Percentiles rank a stretch among this genome's conserved stretches.
phyloP scores from a whole-genome alignment of 129 eudicot genomes.

The Tanacetum coccineum region DNA sequence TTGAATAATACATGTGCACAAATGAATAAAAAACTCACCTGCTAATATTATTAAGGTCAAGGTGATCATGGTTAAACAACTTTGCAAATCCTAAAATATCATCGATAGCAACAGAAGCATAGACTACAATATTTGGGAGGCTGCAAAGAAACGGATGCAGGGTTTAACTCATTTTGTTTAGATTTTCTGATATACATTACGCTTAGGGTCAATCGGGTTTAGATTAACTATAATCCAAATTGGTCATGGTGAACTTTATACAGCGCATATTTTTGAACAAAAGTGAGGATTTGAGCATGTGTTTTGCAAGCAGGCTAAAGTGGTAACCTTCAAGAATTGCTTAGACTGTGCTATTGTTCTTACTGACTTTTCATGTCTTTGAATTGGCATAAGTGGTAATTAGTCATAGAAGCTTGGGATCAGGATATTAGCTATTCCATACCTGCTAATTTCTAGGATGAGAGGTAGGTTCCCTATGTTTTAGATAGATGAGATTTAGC shows the following conservation, averaged over 20 bases:
- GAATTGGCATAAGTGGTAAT: background rate
- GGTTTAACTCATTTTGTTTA: no score
- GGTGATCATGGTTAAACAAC: slow-evolving; percentile 91
- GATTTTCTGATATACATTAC: no score
- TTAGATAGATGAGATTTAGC: no score
- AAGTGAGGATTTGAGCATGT: background rate
- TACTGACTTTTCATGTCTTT: background rate
- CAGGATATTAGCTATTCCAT: background rate
- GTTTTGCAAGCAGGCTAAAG: slow-evolving; percentile 1
- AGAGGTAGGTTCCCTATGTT: background rate
- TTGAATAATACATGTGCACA: background rate
- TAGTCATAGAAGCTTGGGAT: background rate
- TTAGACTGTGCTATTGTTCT: background rate
- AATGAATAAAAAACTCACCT: slow-evolving; percentile 45
- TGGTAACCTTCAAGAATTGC: background rate
- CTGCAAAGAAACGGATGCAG: no score
- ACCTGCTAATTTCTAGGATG: background rate
- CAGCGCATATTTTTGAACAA: background rate
- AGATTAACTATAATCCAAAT: no score
- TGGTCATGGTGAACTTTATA: background rate
- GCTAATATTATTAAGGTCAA: slow-evolving; percentile 91
- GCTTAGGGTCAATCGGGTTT: no score
- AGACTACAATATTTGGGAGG: no score
- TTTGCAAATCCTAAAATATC: slow-evolving; percentile 95
- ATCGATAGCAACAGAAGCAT: slow-evolving; percentile 83